Evolutionary conservation across 192 early-diverging fungal genomes (phyloP).

Genomic region (Linnemannia exigua): DNA sequence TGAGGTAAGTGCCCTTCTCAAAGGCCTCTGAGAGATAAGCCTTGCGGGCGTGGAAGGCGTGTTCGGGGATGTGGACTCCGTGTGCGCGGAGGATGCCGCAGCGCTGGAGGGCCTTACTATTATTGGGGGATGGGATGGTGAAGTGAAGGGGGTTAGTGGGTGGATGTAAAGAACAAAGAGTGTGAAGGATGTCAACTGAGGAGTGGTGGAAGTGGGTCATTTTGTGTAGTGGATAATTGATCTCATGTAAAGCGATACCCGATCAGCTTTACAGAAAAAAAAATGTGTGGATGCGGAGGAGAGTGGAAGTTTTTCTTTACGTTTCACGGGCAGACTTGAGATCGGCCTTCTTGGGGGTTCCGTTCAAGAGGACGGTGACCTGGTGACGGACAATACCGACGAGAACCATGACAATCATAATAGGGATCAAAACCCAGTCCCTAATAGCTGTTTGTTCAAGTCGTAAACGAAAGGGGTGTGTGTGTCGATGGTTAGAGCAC

Average conservation of each 20-base stretch:
- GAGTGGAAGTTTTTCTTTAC: constrained; percentile 58
- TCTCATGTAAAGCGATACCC: too few relatives aligned
- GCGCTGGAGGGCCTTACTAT: constrained; percentile 81
- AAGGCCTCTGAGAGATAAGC: constrained; percentile 81
- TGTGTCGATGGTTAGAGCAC: background rate
- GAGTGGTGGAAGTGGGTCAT: background rate
- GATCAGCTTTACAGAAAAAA: background rate
- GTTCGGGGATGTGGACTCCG: constrained; percentile 75
- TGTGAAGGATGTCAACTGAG: background rate
- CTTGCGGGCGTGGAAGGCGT: constrained; percentile 82
- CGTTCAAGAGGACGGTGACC: constrained; percentile 90
- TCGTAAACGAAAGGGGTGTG: background rate
- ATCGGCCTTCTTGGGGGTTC: constrained; percentile 83
- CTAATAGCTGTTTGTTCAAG: constrained; percentile 72
- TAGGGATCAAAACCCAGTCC: constrained; percentile 96
- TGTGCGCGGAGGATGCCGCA: constrained; percentile 77
- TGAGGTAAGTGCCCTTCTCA: constrained; percentile 87
- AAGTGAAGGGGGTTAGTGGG: background rate
- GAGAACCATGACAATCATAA: constrained; percentile 97
- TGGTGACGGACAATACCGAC: constrained; percentile 96
- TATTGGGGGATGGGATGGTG: background rate
- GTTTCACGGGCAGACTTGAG: constrained; percentile 87
- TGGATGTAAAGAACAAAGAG: background rate
- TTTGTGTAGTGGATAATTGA: background rate
- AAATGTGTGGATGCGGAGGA: background rate